Evolutionary conservation across 768 basidiomycete species (phyloP).

Genomic region (Gymnopilus dilepis): DNA sequence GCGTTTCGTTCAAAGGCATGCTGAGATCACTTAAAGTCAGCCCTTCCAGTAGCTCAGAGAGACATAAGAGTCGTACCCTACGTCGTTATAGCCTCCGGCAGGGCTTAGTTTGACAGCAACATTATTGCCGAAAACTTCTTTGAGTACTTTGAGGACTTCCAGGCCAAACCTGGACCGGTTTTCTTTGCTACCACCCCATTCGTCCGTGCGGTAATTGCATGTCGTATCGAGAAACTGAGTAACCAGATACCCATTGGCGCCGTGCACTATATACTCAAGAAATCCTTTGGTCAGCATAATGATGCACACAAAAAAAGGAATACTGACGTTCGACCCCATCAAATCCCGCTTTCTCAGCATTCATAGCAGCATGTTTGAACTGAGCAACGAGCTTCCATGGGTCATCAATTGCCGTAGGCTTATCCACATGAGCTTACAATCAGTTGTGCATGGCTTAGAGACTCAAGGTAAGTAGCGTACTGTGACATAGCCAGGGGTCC

Average conservation of each 20-base stretch:
- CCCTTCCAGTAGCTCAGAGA: not conserved
- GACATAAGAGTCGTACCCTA: conserved; percentile 34
- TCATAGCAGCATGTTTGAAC: conserved; percentile 50
- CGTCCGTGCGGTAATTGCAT: conserved; percentile 55
- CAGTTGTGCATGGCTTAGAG: not conserved
- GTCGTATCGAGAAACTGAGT: conserved; percentile 55
- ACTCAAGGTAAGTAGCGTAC: not conserved
- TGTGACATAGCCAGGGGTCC: conserved; percentile 40
- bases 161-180: conserved; percentile 59
- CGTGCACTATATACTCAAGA: conserved; percentile 44
- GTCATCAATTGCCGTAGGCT: conserved; percentile 48
- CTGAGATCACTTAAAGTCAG: not conserved
- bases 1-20: conserved; percentile 6
- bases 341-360: conserved; percentile 58
- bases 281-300: too few relatives aligned
- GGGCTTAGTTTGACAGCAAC: conserved; percentile 53
- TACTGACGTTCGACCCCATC: conserved; percentile 55
- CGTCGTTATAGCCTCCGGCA: conserved; percentile 51
- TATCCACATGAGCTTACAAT: too few relatives aligned
- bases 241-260: conserved; percentile 49
- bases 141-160: conserved; percentile 51
- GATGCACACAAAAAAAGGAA: not conserved
- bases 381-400: conserved; percentile 42
- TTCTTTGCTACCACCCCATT: conserved; percentile 64
- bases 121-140: conserved; percentile 47